Evolutionary conservation across 495 filamentous ascomycete genomes (phyloP).

Genomic region (Penicillium paxilli): DNA sequence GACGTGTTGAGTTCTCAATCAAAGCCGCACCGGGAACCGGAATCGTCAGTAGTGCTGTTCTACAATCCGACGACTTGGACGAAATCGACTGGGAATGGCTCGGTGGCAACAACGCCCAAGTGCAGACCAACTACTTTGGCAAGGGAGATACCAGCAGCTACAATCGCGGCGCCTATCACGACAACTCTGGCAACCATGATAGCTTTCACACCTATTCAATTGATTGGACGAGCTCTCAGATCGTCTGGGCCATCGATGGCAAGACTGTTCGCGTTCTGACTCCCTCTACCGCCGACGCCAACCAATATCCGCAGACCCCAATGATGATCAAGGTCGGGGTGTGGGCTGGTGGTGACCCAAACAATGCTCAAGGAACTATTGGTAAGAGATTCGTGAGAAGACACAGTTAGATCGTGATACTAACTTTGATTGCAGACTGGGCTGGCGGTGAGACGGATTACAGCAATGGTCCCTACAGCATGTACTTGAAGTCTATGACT

Average conservation of each 20-base stretch:
- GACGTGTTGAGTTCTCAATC: conserved; percentile 56
- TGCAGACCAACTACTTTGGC: conserved; percentile 84
- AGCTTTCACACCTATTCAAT: conserved; percentile 82
- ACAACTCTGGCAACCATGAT: conserved; percentile 49
- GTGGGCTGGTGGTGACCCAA: conserved; percentile 83
- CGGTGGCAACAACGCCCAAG: conserved; percentile 60
- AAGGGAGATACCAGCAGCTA: conserved; percentile 71
- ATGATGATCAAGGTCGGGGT: conserved; percentile 81
- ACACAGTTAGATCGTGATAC: background rate
- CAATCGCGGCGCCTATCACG: conserved; percentile 61
- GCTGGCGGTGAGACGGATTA: conserved; percentile 82
- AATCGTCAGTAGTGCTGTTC: conserved; percentile 74
- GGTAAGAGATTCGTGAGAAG: conserved; percentile 36
- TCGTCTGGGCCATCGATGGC: conserved; percentile 76
- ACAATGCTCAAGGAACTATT: conserved; percentile 65
- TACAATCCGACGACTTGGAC: conserved; percentile 82
- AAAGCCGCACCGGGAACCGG: conserved; percentile 63
- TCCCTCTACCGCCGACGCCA: conserved; percentile 61
- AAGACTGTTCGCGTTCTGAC: conserved; percentile 65
- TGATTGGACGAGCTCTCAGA: conserved; percentile 71
- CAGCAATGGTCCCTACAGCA: conserved; percentile 74
- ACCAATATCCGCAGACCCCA: conserved; percentile 80
- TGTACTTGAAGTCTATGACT: conserved; percentile 75
- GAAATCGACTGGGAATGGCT: conserved; percentile 92
- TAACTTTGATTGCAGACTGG: conserved; percentile 60